Evolutionary conservation across 371 early-diverging fungal species (phyloP), one percentile per base, ranked within the genome.

Genomic region (Nematocida homosporus): DNA sequence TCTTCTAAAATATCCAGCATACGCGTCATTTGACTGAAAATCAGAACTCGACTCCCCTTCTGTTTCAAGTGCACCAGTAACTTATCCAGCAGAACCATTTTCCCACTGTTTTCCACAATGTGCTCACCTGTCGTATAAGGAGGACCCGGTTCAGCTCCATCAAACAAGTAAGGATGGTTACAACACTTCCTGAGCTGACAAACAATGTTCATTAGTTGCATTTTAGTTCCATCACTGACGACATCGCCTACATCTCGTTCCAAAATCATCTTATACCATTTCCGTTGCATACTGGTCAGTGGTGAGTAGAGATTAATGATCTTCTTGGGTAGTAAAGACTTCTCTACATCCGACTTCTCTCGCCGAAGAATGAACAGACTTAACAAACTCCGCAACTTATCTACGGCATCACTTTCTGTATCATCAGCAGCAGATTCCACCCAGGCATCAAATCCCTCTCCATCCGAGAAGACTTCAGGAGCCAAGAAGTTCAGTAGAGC

Each of bases 11-110:
- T 95, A 81, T 98, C 97, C 41, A 98, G 85, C 85, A 95, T 89
- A 68, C 93, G 88, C 80, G 92, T 92, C 99, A 97, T 97, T 83
- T 97, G 97, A 84, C 90, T 90, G 82, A 98, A 98, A 4, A 98
- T 86, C 34, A 98, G 83, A 0, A 97, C 95, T 48, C 96, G 89
- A 6, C 94, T 93, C 0, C 95, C 95, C 69, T 91, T 89, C 5
- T 87, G 89, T 80, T 91, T 91, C 63, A 91, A 82, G 34, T 88
- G 86, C 44, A 85, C 83, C 40, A 98, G 86, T 4, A 97, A 85
- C 80, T 90, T 91, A 82, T 97, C 97, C 76, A 98, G 84, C 18
- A 97, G 83, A 80, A 96, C 92, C 83, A 99, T 93, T 85, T 99
- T 99, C 65, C 99, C 99, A 0, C 92, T 90, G 85, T 94, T 95